phyloP scores from a whole-genome alignment of 371 early-diverging fungal species.

The Capillidium heterosporum region DNA sequence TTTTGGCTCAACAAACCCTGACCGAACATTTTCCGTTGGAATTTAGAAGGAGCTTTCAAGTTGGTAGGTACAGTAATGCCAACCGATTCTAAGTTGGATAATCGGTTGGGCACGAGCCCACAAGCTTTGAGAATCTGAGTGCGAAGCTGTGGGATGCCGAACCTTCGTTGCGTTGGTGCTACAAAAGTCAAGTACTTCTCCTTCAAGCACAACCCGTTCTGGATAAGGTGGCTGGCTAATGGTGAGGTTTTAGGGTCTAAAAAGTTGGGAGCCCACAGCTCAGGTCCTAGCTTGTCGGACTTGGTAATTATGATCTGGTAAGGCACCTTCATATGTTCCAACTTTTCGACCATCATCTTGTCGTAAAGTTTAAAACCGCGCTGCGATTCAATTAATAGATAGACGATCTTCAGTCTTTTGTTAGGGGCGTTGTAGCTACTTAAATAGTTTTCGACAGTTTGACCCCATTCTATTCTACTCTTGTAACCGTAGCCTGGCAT shows the following conservation, averaged over 20 bases:
- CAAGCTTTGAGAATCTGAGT: background rate
- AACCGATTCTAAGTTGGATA: background rate
- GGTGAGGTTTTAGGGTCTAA: background rate
- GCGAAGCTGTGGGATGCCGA: background rate
- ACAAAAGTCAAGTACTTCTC: background rate
- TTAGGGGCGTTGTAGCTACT: background rate
- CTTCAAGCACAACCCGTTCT: background rate
- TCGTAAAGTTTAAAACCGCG: background rate
- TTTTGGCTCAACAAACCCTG: background rate
- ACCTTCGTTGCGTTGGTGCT: background rate
- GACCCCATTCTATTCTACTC: conserved; percentile 52
- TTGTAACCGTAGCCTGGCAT: conserved; percentile 68
- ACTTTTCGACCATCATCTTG: background rate
- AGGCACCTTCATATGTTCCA: background rate
- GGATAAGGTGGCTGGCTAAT: background rate
- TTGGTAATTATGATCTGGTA: background rate
- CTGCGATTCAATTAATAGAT: background rate
- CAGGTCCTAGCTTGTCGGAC: background rate
- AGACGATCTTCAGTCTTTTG: background rate
- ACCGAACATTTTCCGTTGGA: too few species aligned
- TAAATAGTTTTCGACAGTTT: background rate
- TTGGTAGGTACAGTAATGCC: too few species aligned
- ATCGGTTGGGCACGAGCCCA: background rate
- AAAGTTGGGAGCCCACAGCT: background rate
- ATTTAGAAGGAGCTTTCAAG: too few species aligned